Percentiles rank a stretch among this genome's conserved stretches.
Conservation (phyloP, 2,329 filamentous ascomycete species). For the Paecilomyces sp. region DNA sequence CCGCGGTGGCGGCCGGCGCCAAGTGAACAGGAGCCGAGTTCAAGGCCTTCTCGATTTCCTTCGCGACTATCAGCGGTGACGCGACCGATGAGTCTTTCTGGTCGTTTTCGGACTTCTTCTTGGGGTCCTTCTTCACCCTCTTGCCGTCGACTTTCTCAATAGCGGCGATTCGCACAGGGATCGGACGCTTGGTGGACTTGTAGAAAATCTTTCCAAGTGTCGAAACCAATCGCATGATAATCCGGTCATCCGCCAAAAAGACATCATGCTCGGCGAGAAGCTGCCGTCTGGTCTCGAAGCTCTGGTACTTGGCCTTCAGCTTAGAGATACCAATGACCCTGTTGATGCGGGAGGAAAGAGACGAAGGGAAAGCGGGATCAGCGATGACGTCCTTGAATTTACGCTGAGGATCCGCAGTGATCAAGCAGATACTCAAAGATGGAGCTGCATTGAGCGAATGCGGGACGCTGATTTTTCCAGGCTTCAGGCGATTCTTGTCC, state of each 20-base stretch:
- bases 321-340: constrained; percentile 77
- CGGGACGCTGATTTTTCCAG: constrained; percentile 71
- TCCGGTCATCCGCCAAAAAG: constrained; percentile 86
- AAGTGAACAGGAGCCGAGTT: constrained; percentile 73
- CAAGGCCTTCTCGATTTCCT: constrained; percentile 73
- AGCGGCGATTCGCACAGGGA: constrained; percentile 69
- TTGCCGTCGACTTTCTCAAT: constrained; percentile 55
- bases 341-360: constrained; percentile 60
- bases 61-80: constrained; percentile 61
- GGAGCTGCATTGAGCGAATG: constrained; percentile 65
- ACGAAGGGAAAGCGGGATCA: constrained; percentile 62
- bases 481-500: constrained; percentile 74
- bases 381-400: constrained; percentile 84
- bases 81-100: constrained; percentile 42
- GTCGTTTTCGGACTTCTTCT: constrained; percentile 38
- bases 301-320: constrained; percentile 80
- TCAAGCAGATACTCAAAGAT: constrained; percentile 70
- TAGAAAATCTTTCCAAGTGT: constrained; percentile 90
- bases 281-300: constrained; percentile 80
- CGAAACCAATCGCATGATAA: constrained; percentile 64
- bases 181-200: constrained; percentile 77
- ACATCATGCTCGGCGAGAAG: constrained; percentile 81
- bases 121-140: constrained; percentile 50
- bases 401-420: constrained; percentile 75
- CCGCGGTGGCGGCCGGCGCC: constrained; percentile 68